These are phyloP conservation scores for Ustilago sp. DNA, from an alignment of 1,284 basidiomycete genomes.

Conservation along the genomic window DNA sequence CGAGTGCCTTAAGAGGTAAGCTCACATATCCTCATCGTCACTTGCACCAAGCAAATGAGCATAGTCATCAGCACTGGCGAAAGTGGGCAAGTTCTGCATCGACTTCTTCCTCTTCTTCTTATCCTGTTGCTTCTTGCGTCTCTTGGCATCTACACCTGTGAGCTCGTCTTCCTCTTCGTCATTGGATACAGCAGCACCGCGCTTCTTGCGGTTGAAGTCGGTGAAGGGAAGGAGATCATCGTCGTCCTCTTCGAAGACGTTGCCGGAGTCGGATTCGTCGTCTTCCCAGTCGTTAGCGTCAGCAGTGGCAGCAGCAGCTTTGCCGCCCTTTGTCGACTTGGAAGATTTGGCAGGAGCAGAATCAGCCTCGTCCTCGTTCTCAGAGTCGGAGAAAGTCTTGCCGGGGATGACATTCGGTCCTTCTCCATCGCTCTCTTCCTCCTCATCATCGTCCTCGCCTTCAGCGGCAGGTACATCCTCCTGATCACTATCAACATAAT, in stretches of 20 bases:
- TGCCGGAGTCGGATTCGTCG: constrained; percentile 49
- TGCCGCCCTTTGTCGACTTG: not conserved
- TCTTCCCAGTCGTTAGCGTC: constrained; percentile 36
- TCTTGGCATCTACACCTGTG: constrained; percentile 39
- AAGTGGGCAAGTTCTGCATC: constrained; percentile 79
- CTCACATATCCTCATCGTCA: constrained; percentile 72
- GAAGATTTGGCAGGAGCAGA: not conserved
- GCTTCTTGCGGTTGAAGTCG: constrained; percentile 49
- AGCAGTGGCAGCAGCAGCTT: not conserved
- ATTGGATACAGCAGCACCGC: constrained; percentile 3
- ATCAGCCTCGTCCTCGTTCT: constrained; percentile 16
- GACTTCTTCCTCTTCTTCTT: constrained; percentile 79
- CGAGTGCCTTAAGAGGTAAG: not conserved
- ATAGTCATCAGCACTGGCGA: constrained; percentile 95
- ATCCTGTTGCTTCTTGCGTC: constrained; percentile 58
- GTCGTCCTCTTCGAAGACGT: constrained; percentile 65
- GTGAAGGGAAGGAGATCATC: constrained; percentile 66
- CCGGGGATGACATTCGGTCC: constrained; percentile 40
- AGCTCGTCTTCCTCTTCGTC: constrained; percentile 40
- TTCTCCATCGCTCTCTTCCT: constrained; percentile 20
- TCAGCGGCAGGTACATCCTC: constrained; percentile 36
- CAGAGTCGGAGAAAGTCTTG: constrained; percentile 51
- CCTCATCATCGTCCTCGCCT: constrained; percentile 58
- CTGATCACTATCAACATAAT: constrained; percentile 52
- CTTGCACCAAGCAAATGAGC: constrained; percentile 83